Evolutionary conservation across 2,329 filamentous ascomycete species (phyloP).

Genomic region (Colletotrichum brevisporum): DNA sequence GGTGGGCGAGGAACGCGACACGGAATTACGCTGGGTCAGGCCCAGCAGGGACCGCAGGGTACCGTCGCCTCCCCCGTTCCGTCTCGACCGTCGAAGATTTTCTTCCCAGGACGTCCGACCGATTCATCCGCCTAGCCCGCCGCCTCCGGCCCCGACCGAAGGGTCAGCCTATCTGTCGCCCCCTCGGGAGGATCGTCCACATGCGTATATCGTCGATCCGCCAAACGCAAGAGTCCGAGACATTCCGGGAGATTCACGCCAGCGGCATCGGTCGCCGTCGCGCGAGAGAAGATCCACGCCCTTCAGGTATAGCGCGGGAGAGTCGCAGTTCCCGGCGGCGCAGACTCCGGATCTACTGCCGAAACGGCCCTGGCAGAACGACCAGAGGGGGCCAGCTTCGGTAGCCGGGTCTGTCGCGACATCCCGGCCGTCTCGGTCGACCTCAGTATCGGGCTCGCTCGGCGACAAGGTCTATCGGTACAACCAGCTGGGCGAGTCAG

Average conservation of each 20-base stretch:
- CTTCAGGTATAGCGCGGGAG: no score
- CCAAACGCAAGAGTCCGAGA: background rate
- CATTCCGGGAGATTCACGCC: background rate
- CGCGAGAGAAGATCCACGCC: background rate
- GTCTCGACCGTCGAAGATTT: background rate
- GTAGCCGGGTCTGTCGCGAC: background rate
- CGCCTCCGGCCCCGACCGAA: background rate
- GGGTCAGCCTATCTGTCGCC: background rate
- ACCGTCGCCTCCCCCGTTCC: background rate
- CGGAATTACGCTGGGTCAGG: no score
- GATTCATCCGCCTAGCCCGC: background rate
- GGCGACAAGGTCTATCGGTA: constrained; percentile 19
- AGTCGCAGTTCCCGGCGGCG: no score
- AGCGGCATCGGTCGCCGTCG: no score
- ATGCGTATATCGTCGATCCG: background rate
- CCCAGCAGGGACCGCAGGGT: no score
- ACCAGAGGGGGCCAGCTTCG: background rate
- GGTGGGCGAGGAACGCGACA: no score
- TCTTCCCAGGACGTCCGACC: constrained; percentile 6
- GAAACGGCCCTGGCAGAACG: background rate
- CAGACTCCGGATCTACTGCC: no score
- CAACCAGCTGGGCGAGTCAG: constrained; percentile 6
- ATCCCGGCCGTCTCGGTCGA: background rate
- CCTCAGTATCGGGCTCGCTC: background rate
- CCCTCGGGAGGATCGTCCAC: background rate